Percentiles rank a stretch among this genome's conserved stretches.
phyloP scores from a whole-genome alignment of 2,329 filamentous ascomycete genomes.

The Setomelanomma holmii region DNA sequence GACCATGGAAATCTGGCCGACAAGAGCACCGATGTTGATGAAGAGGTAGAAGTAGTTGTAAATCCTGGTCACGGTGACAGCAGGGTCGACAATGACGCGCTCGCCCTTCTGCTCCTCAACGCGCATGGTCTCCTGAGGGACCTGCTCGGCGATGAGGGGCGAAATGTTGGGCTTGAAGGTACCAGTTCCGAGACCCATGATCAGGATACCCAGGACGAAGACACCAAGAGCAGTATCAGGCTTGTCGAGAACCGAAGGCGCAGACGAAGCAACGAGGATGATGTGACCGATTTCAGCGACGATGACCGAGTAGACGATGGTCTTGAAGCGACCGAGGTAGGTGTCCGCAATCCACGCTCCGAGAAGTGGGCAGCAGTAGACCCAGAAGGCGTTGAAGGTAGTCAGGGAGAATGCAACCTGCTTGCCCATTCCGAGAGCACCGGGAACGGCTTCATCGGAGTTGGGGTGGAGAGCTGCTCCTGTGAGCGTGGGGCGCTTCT shows the following conservation, averaged over 20 bases:
- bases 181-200: constrained; percentile 72
- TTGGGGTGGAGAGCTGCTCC: constrained; percentile 38
- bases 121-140: constrained; percentile 62
- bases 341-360: constrained; percentile 67
- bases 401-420: constrained; percentile 59
- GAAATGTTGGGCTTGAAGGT: constrained; percentile 73
- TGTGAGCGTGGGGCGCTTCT: constrained; percentile 36
- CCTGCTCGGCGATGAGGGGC: constrained; percentile 68
- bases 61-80: constrained; percentile 70
- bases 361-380: constrained; percentile 64
- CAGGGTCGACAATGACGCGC: constrained; percentile 70
- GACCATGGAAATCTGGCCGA: constrained; percentile 48
- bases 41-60: constrained; percentile 63
- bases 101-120: constrained; percentile 57
- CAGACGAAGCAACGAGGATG: constrained; percentile 62
- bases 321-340: constrained; percentile 67
- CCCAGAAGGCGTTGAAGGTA: constrained; percentile 64
- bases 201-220: constrained; percentile 64
- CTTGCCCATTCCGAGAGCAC: constrained; percentile 63
- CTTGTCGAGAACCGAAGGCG: constrained; percentile 59
- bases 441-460: constrained; percentile 48
- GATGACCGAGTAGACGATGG: constrained; percentile 62
- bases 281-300: constrained; percentile 66
- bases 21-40: constrained; percentile 38
- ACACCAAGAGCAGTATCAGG: constrained; percentile 60